phyloP scores from a whole-genome alignment of 2,329 filamentous ascomycete genomes.

The Ophiostoma angusticollis region DNA sequence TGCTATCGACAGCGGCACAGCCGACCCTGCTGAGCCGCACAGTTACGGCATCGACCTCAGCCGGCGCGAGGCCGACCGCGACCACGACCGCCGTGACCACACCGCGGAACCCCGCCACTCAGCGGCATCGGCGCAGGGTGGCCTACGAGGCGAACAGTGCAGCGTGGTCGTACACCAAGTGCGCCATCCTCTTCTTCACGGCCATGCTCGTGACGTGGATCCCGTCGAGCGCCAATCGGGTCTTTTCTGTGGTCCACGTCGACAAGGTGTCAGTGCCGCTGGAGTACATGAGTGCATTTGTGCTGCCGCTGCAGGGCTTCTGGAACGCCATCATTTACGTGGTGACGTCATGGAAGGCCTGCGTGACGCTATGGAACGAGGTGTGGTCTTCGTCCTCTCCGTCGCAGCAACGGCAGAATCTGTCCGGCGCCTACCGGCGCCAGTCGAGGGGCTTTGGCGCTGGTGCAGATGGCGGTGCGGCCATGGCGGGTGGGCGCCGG shows the following conservation, averaged over 20 bases:
- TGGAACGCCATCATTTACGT: slow-evolving; percentile 75
- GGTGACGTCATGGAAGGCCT: slow-evolving; percentile 54
- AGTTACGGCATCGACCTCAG: no score
- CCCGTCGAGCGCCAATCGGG: slow-evolving; percentile 63
- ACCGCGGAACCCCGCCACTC: slow-evolving; percentile 13
- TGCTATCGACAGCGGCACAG: background rate
- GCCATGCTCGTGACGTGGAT: slow-evolving; percentile 64
- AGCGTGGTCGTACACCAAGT: slow-evolving; percentile 58
- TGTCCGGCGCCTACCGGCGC: slow-evolving; percentile 4
- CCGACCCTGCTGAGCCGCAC: no score
- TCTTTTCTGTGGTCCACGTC: slow-evolving; percentile 53
- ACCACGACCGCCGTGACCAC: background rate
- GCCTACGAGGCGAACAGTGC: slow-evolving; percentile 46
- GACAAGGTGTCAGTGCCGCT: slow-evolving; percentile 42
- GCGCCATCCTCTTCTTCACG: slow-evolving; percentile 57
- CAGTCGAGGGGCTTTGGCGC: slow-evolving; percentile 4
- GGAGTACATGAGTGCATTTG: slow-evolving; percentile 57
- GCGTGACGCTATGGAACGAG: slow-evolving; percentile 35
- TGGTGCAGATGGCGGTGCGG: background rate
- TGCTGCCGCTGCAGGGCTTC: slow-evolving; percentile 70
- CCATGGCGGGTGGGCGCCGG: background rate
- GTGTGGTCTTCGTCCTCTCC: no score
- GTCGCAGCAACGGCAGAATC: no score
- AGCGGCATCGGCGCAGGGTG: slow-evolving; percentile 22
- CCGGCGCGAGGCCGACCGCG: background rate